phyloP scores from a whole-genome alignment of 164 flowering plant species.

The Tetrastigma voinierianum region DNA sequence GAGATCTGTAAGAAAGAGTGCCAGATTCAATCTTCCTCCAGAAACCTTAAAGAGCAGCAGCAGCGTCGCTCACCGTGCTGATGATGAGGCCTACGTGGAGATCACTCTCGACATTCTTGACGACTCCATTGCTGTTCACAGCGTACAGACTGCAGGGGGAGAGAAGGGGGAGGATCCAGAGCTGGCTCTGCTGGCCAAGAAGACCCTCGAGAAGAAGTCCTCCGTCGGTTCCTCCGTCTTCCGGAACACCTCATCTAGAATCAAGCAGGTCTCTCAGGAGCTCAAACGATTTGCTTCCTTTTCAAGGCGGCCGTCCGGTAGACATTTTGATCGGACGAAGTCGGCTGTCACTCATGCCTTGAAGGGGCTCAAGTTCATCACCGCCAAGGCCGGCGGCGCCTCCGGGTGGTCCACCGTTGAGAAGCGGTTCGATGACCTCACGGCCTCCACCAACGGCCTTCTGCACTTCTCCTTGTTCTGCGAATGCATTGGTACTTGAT shows the following conservation, averaged over 20 bases:
- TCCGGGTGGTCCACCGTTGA: slow-evolving; percentile 66
- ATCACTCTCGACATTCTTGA: slow-evolving; percentile 66
- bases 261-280: slow-evolving; percentile 66
- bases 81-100: slow-evolving; percentile 50
- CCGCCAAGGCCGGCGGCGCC: slow-evolving; percentile 56
- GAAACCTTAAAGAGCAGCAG: slow-evolving; percentile 9
- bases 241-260: slow-evolving; percentile 34
- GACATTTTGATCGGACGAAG: slow-evolving; percentile 58
- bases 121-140: slow-evolving; percentile 64
- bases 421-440: slow-evolving; percentile 30
- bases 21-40: slow-evolving; percentile 45
- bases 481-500: slow-evolving; percentile 47
- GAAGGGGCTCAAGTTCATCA: slow-evolving; percentile 83
- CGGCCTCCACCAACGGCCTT: slow-evolving; percentile 27
- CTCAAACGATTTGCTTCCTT: slow-evolving; percentile 53
- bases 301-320: slow-evolving; percentile 20
- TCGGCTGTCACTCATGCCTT: slow-evolving; percentile 89
- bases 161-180: slow-evolving; percentile 49
- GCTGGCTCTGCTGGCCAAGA: slow-evolving; percentile 45
- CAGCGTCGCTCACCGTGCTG: not conserved
- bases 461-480: slow-evolving; percentile 34
- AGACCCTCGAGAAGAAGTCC: slow-evolving; percentile 46
- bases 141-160: slow-evolving; percentile 53
- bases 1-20: slow-evolving; percentile 44
- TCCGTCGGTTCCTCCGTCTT: slow-evolving; percentile 39